These are phyloP conservation scores for Jaltomata sinuosa DNA, from an alignment of 257 asterid species.

Conservation along the genomic window DNA sequence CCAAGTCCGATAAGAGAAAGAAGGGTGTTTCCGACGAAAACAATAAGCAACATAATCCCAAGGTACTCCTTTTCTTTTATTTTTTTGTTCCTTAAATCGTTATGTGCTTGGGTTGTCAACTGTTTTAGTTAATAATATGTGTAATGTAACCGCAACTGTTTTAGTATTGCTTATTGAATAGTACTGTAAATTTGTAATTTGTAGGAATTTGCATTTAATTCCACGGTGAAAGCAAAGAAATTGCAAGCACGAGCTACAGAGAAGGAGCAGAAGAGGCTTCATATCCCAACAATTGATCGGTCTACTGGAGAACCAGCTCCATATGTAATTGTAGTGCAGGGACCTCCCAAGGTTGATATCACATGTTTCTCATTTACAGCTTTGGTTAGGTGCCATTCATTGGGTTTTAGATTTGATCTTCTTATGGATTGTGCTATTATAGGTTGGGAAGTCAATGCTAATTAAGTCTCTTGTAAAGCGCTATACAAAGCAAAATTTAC, in stretches of 20 bases:
- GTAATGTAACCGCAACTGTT: too few species aligned
- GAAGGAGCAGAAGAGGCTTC: conserved; percentile 92
- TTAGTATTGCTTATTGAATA: too few species aligned
- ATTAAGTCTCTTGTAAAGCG: conserved; percentile 70
- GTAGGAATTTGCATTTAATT: conserved; percentile 70
- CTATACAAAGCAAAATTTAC: conserved; percentile 84
- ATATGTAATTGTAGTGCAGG: conserved; percentile 79
- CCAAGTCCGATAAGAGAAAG: conserved; percentile 45
- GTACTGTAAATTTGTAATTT: not conserved
- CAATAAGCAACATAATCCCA: conserved; percentile 34
- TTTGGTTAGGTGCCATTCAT: not conserved
- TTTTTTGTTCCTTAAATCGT: not conserved
- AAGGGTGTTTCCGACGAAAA: conserved; percentile 14
- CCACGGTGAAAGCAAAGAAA: conserved; percentile 37
- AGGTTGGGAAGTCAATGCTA: conserved; percentile 92
- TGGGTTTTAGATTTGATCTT: not conserved
- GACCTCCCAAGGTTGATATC: conserved; percentile 80
- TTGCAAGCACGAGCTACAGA: conserved; percentile 71
- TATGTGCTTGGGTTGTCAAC: too few species aligned
- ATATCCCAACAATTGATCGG: conserved; percentile 73
- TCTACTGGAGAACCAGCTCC: conserved; percentile 86
- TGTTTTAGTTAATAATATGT: too few species aligned
- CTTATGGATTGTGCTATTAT: conserved; percentile 5
- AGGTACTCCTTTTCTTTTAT: conserved; percentile 1
- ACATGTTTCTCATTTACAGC: not conserved